Percentiles rank a stretch among this genome's conserved stretches.
These are phyloP conservation scores for Chenopodium album DNA, from an alignment of 148 eudicot genomes.

Conservation along the genomic window DNA sequence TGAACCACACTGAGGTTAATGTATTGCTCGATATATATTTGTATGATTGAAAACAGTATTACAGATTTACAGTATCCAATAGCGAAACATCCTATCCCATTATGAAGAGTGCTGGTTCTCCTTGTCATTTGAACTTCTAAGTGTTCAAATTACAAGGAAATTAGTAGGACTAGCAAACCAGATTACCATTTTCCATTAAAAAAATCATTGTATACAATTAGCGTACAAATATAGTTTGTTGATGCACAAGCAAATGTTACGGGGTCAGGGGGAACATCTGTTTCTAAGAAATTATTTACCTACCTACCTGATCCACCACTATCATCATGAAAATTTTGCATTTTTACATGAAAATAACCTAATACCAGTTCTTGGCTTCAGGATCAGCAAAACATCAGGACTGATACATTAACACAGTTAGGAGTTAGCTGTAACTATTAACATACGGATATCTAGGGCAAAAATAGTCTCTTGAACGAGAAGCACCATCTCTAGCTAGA, in stretches of 20 bases:
- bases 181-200: neutral
- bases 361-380: slow-evolving; percentile 22
- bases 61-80: neutral
- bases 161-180: neutral
- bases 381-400: slow-evolving; percentile 11
- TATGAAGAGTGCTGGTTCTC: no score
- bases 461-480: slow-evolving; percentile 72
- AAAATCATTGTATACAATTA: slow-evolving; percentile 8
- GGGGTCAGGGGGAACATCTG: slow-evolving; percentile 27
- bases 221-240: neutral
- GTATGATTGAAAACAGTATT: no score
- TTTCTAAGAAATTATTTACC: slow-evolving; percentile 22
- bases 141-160: neutral
- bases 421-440: slow-evolving; percentile 30
- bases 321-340: slow-evolving; percentile 17
- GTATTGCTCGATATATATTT: neutral
- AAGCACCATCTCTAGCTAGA: slow-evolving; percentile 83
- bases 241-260: slow-evolving; percentile 13
- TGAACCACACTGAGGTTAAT: no score
- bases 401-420: neutral
- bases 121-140: no score
- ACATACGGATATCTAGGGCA: slow-evolving; percentile 71
- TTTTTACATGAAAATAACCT: slow-evolving; percentile 25
- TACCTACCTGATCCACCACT: slow-evolving; percentile 26
- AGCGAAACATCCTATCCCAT: neutral